Evolutionary conservation across 2,329 filamentous ascomycete genomes (phyloP), one percentile per base, ranked within the genome.

Genomic region (Epichloe festucae): DNA sequence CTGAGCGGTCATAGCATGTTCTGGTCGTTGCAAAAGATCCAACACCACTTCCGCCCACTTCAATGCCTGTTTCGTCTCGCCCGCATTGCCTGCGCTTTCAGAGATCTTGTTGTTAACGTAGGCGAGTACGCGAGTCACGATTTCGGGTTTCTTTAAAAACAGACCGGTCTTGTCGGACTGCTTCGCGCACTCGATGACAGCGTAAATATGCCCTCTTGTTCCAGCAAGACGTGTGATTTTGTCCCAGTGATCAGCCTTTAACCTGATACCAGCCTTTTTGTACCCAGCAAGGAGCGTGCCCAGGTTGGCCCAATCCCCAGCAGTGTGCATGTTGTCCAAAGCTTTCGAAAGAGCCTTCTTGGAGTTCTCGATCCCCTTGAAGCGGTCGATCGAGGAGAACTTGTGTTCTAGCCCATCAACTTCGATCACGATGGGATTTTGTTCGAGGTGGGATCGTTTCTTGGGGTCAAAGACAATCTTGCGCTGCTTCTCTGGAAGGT

Each of bases 361-460:
- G 5, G 73, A 71, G 56, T 67, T 67, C 39, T 73, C 74, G 4
- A 77, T 52, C 41, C 69, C 70, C 19, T 54, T 64, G 56, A 68
- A 56, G n/a, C 57, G 62, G 63, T 78, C 62, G 52, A 73, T 64
- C 60, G 73, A 66, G 46, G 66, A 64, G 66, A 81, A 81, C 56
- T 70, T 72, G 63, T 76, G 63, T 56, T 76, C 67, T 53, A 79
- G 69, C 58, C 73, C 79, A 53, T 78, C 77, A 56, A 85, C 71
- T 57, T 81, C 76, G 55, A 82, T 75, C 54, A 70, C 69, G 54
- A 82, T 70, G 39, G 79, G 77, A 61, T 82, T 77, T 38, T 69
- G 65, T 53, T 74, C 66, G 41, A 85, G 73, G 53, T 65, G 65
- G 56, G 72, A 66, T 56, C 70, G 67, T 63, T 73, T 69, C 55